Conservation (phyloP, 768 basidiomycete species). For the Phlebiopsis gigantea region DNA sequence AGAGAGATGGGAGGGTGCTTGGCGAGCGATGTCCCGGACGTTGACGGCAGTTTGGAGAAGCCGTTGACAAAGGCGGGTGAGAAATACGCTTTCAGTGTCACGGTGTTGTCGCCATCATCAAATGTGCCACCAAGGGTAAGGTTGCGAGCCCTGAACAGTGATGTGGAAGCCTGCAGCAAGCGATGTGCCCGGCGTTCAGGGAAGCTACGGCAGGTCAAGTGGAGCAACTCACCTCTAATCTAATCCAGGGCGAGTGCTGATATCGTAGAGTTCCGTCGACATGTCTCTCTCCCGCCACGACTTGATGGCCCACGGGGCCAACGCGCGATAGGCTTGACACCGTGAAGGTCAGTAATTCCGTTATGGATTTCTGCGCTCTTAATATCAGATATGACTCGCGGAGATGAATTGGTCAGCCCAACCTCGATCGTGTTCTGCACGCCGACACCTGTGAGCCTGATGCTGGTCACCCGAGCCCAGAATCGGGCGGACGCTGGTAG, state of each 20-base stretch:
- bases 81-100: constrained; percentile 34
- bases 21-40: not conserved
- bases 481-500: constrained; percentile 15
- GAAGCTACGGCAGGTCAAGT: not conserved
- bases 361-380: not conserved
- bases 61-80: constrained; percentile 21
- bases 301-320: not conserved
- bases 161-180: constrained; percentile 23
- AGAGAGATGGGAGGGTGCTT: constrained; percentile 38
- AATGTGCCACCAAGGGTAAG: constrained; percentile 43
- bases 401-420: not conserved
- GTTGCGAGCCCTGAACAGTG: constrained; percentile 29
- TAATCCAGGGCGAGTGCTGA: constrained; percentile 64
- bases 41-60: not conserved
- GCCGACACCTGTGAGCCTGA: not conserved
- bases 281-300: not conserved
- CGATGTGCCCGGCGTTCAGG: not conserved
- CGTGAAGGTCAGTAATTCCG: constrained; percentile 16
- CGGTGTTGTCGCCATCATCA: constrained; percentile 40
- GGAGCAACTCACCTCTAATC: constrained; percentile 29
- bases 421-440: not conserved
- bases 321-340: not conserved
- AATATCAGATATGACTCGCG: not conserved
- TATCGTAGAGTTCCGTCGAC: constrained; percentile 69
- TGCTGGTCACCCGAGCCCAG: not conserved